Conservation (phyloP, 352 stramenopile genomes). For the Phytophthora foliorum region DNA sequence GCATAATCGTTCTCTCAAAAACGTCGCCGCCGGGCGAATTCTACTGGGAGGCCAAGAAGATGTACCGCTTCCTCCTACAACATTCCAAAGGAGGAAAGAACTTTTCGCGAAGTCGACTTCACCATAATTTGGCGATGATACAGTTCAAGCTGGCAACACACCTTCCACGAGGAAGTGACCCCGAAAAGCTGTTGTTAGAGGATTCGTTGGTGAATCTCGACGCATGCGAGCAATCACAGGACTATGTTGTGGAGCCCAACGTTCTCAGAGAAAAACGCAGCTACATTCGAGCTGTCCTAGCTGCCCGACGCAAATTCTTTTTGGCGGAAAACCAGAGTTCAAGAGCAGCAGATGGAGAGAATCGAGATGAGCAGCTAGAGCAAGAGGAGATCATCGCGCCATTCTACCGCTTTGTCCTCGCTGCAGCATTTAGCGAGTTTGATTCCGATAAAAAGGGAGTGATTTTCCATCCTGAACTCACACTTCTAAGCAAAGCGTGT, state of each 20-base stretch:
- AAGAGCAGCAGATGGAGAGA: neutral
- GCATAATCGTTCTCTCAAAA: slow-evolving; percentile 46
- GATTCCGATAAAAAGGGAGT: slow-evolving; percentile 42
- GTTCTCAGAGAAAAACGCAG: slow-evolving; percentile 26
- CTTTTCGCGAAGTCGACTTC: slow-evolving; percentile 35
- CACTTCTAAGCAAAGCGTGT: slow-evolving; percentile 59
- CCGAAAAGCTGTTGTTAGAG: slow-evolving; percentile 63
- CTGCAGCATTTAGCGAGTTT: slow-evolving; percentile 60
- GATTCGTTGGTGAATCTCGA: slow-evolving; percentile 50
- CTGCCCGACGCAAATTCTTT: slow-evolving; percentile 69
- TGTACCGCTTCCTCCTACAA: slow-evolving; percentile 53
- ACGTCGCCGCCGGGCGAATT: slow-evolving; percentile 53
- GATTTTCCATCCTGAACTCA: slow-evolving; percentile 45
- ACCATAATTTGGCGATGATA: slow-evolving; percentile 46
- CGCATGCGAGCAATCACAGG: slow-evolving; percentile 19
- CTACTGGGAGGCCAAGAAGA: slow-evolving; percentile 68
- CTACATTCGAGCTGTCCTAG: slow-evolving; percentile 60
- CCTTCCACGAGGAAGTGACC: slow-evolving; percentile 56
- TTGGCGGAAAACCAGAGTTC: slow-evolving; percentile 40
- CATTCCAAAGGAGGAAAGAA: slow-evolving; percentile 23
- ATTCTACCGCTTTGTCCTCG: slow-evolving; percentile 77
- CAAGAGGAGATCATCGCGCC: slow-evolving; percentile 53
- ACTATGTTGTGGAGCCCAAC: neutral
- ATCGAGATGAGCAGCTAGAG: slow-evolving; percentile 19
- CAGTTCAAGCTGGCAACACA: slow-evolving; percentile 75